Evolutionary conservation across 2,329 filamentous ascomycete genomes (phyloP), one percentile per base, ranked within the genome.

Genomic region (Colletotrichum chlorophyti): DNA sequence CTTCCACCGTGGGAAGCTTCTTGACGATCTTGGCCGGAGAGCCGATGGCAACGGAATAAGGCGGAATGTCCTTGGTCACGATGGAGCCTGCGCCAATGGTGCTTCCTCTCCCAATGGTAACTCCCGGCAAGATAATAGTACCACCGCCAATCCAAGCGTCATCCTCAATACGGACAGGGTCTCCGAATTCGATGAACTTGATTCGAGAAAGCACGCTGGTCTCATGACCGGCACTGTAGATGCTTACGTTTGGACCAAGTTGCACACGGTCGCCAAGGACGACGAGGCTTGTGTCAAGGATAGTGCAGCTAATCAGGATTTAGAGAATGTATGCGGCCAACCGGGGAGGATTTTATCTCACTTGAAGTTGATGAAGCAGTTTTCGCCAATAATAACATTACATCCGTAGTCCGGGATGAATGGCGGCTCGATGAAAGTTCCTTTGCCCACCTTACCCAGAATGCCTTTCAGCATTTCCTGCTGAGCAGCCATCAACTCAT

Each of bases 381-480:
- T 75, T 35, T 83, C 75, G 7, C 86, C 87, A 1, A 89, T 75
- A 6, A 74, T 77, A 61, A 89, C 81, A 65, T 89, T 90, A 68
- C 83, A 83, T 2, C 87, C 87, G 58, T 90, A 89, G 67, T 90
- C 86, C 29, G 88, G 76, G 34, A 75, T 77, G 53, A 90, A 76
- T 0, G 86, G 85, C 0, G 86, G 82, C 64, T 90, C 86, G 40
- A 89, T 81, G 61, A 81, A 82, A 15, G 74, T 76, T 0, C 81
- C 81, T 51, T 76, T 76, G 3, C 84, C 84, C 6, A 82, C 70
- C 9, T 69, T 68, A 24, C 79, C 76, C 4, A 88, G 66, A 34
- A 86, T 72, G 7, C 81, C 71, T 53, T 72, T 66, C 41, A 89
- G 71, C 59, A 83, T 72, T 5, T 68, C 74, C 41, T 80, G 72